Conservation (phyloP, 176 grass and related monocot species). For the Cenchrus purpureus region DNA sequence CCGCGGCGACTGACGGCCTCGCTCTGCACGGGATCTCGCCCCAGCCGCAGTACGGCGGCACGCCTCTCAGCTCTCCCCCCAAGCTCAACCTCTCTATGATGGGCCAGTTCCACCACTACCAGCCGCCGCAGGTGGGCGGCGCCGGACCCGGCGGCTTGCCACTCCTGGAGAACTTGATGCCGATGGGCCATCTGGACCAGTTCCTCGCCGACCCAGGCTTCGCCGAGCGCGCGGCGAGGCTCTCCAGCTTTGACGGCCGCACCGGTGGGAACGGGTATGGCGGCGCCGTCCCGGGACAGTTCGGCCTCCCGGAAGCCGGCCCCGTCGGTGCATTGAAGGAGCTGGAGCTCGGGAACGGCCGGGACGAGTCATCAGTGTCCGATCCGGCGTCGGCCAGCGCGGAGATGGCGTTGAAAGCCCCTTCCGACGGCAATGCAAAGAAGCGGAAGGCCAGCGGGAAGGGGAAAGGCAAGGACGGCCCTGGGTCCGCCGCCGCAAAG, state of each 20-base stretch:
- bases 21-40: constrained; percentile 71
- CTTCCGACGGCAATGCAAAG: constrained; percentile 68
- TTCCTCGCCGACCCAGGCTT: constrained; percentile 75
- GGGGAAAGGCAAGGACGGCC: constrained; percentile 79
- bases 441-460: constrained; percentile 80
- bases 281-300: constrained; percentile 37
- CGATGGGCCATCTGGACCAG: constrained; percentile 63
- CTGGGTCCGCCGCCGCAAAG: constrained; percentile 47
- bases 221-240: constrained; percentile 65
- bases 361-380: constrained; percentile 85
- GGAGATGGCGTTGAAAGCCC: constrained; percentile 48
- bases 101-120: constrained; percentile 54
- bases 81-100: constrained; percentile 82
- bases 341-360: constrained; percentile 50
- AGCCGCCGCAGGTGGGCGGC: constrained; percentile 41
- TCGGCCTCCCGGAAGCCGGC: constrained; percentile 53
- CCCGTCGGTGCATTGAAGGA: constrained; percentile 48
- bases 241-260: constrained; percentile 70
- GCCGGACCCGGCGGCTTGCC: constrained; percentile 48
- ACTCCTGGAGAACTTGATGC: constrained; percentile 58
- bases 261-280: constrained; percentile 44
- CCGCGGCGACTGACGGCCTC: constrained; percentile 36
- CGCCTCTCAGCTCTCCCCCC: constrained; percentile 66
- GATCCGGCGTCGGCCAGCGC: constrained; percentile 71
- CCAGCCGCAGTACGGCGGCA: constrained; percentile 58